Evolutionary conservation across 306 rosid species (phyloP).

Genomic region (Glycyrrhiza uralensis): DNA sequence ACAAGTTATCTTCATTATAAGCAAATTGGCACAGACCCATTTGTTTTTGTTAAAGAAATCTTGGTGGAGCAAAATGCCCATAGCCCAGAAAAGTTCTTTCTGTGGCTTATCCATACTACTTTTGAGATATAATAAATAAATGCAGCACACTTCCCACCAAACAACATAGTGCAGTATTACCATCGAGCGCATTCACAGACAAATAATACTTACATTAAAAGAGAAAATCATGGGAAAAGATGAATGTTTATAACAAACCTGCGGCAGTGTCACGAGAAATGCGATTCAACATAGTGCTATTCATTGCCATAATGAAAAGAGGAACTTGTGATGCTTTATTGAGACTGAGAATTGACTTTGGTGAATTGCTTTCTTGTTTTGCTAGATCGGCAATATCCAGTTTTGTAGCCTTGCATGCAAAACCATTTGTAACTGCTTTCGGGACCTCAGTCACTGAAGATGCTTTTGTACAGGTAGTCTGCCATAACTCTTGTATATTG

Average conservation of each 20-base stretch:
- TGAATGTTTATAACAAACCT: slow-evolving; percentile 42
- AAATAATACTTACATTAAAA: not conserved
- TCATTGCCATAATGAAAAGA: slow-evolving; percentile 23
- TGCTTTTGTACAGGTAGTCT: slow-evolving; percentile 37
- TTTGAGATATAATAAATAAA: not conserved
- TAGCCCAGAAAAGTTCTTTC: no score
- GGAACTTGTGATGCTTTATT: slow-evolving; percentile 40
- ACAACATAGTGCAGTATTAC: slow-evolving; percentile 1
- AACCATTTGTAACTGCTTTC: slow-evolving; percentile 39
- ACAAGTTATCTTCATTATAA: not conserved
- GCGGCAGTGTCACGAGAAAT: slow-evolving; percentile 28
- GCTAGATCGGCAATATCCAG: slow-evolving; percentile 24
- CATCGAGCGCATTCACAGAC: not conserved
- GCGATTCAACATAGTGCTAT: slow-evolving; percentile 25
- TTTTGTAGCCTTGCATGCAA: slow-evolving; percentile 25
- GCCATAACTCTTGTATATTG: slow-evolving; percentile 32
- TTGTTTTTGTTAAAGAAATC: not conserved
- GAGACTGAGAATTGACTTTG: slow-evolving; percentile 39
- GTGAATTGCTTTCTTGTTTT: slow-evolving; percentile 38
- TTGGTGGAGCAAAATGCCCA: no score
- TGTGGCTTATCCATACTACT: not conserved
- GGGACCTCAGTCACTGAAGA: slow-evolving; percentile 46
- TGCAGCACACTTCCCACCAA: not conserved
- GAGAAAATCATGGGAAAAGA: not conserved
- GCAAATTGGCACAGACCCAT: not conserved